Conservation (phyloP, 1,139 yeast genomes). For the Kodamaea derodonti region DNA sequence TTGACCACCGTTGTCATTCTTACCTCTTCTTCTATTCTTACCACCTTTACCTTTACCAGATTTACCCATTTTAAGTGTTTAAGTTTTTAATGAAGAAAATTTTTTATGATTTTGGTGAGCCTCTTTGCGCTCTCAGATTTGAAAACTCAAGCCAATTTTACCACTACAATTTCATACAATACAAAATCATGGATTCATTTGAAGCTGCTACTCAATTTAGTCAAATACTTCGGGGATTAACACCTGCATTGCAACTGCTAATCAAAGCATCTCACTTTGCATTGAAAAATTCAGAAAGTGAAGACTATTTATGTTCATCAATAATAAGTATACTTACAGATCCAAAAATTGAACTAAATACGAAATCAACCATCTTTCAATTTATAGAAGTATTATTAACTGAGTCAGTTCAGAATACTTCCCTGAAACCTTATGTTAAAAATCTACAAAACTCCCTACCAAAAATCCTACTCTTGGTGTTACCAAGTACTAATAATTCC, state of each 20-base stretch:
- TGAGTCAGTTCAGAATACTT: constrained; percentile 27
- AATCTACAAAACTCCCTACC: constrained; percentile 41
- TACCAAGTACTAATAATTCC: constrained; percentile 46
- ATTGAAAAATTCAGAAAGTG: constrained; percentile 53
- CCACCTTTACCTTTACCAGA: constrained; percentile 59
- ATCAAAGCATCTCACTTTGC: constrained; percentile 59
- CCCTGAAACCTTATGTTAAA: constrained; percentile 45
- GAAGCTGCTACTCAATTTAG: constrained; percentile 71
- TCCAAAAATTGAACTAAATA: constrained; percentile 47
- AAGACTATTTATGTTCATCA: constrained; percentile 71
- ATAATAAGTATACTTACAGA: constrained; percentile 64
- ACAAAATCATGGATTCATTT: constrained; percentile 72
- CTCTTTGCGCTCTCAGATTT: no score
- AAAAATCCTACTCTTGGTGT: constrained; percentile 46
- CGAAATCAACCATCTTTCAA: constrained; percentile 63
- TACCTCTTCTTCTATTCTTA: constrained; percentile 97
- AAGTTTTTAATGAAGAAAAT: constrained; percentile 2
- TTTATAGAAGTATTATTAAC: constrained; percentile 58
- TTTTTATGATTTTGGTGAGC: constrained; percentile 1
- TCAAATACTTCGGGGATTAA: constrained; percentile 55
- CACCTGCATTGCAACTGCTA: constrained; percentile 59
- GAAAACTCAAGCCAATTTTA: no score
- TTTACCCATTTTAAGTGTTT: constrained; percentile 36
- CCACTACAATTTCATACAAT: neutral
- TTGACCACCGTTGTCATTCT: constrained; percentile 87